phyloP scores from a whole-genome alignment of 2,329 filamentous ascomycete genomes.

The Calonectria honghensis region DNA sequence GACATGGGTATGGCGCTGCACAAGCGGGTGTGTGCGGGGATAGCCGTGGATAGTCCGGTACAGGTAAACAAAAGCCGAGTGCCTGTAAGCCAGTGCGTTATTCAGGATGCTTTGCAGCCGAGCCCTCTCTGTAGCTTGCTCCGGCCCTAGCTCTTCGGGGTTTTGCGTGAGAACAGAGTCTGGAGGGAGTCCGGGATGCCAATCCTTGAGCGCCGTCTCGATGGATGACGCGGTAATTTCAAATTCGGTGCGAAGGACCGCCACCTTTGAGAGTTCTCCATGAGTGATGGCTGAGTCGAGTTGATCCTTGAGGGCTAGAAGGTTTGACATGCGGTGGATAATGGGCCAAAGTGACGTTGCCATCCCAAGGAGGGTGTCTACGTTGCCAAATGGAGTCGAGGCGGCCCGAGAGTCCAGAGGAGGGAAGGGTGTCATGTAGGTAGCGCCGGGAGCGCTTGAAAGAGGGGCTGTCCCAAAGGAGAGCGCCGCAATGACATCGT shows the following conservation, averaged over 20 bases:
- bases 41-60: slow-evolving; percentile 73
- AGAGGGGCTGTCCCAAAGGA: slow-evolving; percentile 76
- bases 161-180: slow-evolving; percentile 54
- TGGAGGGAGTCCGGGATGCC: slow-evolving; percentile 71
- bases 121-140: slow-evolving; percentile 59
- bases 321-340: slow-evolving; percentile 75
- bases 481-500: slow-evolving; percentile 78
- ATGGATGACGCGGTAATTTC: slow-evolving; percentile 72
- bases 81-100: slow-evolving; percentile 76
- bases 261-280: slow-evolving; percentile 66
- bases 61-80: slow-evolving; percentile 75
- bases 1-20: slow-evolving; percentile 72
- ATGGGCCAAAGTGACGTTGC: slow-evolving; percentile 78
- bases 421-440: slow-evolving; percentile 68
- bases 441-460: slow-evolving; percentile 68
- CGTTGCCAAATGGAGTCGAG: slow-evolving; percentile 69
- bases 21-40: slow-evolving; percentile 66
- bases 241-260: slow-evolving; percentile 70
- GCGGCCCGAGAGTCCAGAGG: slow-evolving; percentile 65
- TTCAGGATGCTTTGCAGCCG: slow-evolving; percentile 73
- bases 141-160: slow-evolving; percentile 50
- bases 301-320: slow-evolving; percentile 71
- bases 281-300: slow-evolving; percentile 66
- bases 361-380: slow-evolving; percentile 77
- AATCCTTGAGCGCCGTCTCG: slow-evolving; percentile 72